A percentile compares a stretch with the other conserved stretches of the same genome.
Evolutionary conservation across 768 basidiomycete species (phyloP).

Genomic region (Kwoniella sp.): DNA sequence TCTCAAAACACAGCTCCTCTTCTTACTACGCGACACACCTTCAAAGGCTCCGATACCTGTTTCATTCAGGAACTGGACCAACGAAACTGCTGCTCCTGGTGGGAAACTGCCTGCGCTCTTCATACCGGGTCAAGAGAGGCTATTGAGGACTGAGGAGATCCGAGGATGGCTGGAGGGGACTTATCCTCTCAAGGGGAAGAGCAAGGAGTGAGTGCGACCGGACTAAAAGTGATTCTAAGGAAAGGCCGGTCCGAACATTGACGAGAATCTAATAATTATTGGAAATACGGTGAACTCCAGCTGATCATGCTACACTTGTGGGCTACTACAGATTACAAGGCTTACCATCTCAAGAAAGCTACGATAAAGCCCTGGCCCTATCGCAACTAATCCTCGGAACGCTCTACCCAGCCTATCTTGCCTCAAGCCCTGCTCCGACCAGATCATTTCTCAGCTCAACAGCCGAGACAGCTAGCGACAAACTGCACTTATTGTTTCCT

Average conservation of each 20-base stretch:
- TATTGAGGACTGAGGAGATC: conserved; percentile 38
- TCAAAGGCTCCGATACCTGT: conserved; percentile 22
- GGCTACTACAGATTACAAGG: conserved; percentile 33
- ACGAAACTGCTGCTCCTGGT: conserved; percentile 34
- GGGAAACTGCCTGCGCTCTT: conserved; percentile 40
- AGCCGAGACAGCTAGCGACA: neutral
- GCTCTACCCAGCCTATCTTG: conserved; percentile 42
- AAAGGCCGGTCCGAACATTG: neutral
- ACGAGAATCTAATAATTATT: too few species aligned
- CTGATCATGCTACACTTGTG: neutral
- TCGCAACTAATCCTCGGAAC: conserved; percentile 37
- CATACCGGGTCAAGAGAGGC: conserved; percentile 27
- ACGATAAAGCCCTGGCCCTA: conserved; percentile 40
- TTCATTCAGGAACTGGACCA: conserved; percentile 37
- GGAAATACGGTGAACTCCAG: neutral
- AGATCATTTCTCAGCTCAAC: neutral
- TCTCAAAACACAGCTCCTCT: conserved; percentile 42
- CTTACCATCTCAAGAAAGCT: conserved; percentile 40
- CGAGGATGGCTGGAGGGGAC: conserved; percentile 42
- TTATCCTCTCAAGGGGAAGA: conserved; percentile 40
- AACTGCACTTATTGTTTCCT: conserved; percentile 27
- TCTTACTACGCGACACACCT: conserved; percentile 35
- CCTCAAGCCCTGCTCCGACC: conserved; percentile 20
- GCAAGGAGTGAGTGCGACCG: conserved; percentile 30
- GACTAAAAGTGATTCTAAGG: neutral